Percentiles rank a stretch among this genome's conserved stretches.
These are phyloP conservation scores for Trametes pubescens DNA, from an alignment of 1,284 basidiomycete species.

Conservation along the genomic window DNA sequence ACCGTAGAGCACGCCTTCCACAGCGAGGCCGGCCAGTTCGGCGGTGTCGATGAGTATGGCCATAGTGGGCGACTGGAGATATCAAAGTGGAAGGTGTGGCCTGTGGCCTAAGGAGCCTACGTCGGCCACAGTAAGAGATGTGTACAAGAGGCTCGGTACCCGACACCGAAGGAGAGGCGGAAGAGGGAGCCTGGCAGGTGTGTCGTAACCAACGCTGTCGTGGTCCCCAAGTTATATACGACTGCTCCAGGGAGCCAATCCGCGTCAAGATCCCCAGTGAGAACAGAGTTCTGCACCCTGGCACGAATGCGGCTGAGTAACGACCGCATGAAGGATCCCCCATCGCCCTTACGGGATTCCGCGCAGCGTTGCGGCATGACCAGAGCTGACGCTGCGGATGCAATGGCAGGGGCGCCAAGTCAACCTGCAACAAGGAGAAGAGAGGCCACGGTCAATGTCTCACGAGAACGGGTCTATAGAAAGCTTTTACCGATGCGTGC, in stretches of 20 bases:
- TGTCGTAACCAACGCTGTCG: not conserved
- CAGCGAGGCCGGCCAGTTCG: conserved; percentile 23
- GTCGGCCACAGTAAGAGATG: not conserved
- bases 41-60: conserved; percentile 26
- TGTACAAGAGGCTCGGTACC: not conserved
- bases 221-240: not conserved
- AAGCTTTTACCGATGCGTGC: not conserved
- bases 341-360: not conserved
- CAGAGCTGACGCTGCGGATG: not conserved
- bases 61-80: not conserved
- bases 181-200: not conserved
- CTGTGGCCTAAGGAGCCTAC: not conserved
- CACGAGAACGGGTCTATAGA: not conserved
- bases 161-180: not conserved
- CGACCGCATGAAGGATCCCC: conserved; percentile 1
- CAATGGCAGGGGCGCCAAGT: not conserved
- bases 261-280: not conserved
- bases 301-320: not conserved
- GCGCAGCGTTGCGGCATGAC: not conserved
- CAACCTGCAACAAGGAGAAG: not conserved
- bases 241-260: not conserved
- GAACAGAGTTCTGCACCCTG: not conserved
- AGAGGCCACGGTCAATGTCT: not conserved
- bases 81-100: not conserved
- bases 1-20: conserved; percentile 27